phyloP scores from a whole-genome alignment of 2,329 filamentous ascomycete species.

The Xylaria sp. region DNA sequence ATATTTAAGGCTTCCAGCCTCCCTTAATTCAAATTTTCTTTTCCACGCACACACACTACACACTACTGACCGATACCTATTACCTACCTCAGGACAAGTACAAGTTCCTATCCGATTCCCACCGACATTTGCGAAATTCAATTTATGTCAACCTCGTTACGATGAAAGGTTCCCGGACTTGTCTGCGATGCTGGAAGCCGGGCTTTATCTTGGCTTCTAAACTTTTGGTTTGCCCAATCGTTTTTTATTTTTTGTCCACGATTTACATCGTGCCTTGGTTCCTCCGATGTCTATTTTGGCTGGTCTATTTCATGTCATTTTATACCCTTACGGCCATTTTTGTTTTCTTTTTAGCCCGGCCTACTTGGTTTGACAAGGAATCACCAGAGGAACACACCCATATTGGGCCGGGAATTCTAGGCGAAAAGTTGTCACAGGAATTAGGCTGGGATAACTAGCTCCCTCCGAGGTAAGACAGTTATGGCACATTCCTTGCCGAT shows the following conservation, averaged over 20 bases:
- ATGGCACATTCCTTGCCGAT: conserved; percentile 28
- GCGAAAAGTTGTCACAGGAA: conserved; percentile 32
- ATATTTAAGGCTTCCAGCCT: conserved; percentile 31
- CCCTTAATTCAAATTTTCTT: conserved; percentile 19
- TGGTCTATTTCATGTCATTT: conserved; percentile 28
- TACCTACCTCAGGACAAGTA: conserved; percentile 29
- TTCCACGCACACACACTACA: conserved; percentile 27
- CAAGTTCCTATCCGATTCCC: conserved; percentile 27
- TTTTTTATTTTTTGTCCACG: conserved; percentile 26
- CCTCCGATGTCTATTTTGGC: conserved; percentile 27
- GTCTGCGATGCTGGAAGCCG: conserved; percentile 31
- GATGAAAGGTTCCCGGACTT: conserved; percentile 32
- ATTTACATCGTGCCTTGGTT: conserved; percentile 26
- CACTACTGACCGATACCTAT: conserved; percentile 27
- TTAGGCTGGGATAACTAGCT: conserved; percentile 24
- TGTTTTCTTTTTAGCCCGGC: conserved; percentile 28
- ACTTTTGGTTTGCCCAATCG: conserved; percentile 28
- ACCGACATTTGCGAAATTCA: conserved; percentile 26
- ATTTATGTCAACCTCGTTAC: conserved; percentile 28
- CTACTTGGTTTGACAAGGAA: conserved; percentile 30
- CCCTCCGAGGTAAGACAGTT: conserved; percentile 20
- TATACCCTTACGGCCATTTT: conserved; percentile 22
- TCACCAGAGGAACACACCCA: conserved; percentile 31
- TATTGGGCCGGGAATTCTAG: conserved; percentile 15
- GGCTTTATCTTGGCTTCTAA: conserved; percentile 30